Conservation (phyloP, 1,284 basidiomycete species). For the Fistulina hepatica region DNA sequence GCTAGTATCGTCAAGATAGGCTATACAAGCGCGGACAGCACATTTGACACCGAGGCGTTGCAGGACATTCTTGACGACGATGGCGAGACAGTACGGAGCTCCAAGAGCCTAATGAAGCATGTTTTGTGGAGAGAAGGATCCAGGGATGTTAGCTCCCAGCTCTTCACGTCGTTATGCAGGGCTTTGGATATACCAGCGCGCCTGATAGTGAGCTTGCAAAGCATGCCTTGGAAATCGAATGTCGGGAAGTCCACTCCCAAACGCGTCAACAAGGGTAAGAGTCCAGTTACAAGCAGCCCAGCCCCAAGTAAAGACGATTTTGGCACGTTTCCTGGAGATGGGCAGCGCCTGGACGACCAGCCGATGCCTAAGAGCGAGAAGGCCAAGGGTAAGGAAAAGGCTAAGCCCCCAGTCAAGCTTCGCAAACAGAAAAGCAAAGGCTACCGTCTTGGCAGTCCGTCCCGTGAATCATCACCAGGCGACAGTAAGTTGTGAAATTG, state of each 20-base stretch:
- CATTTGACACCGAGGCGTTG: slow-evolving; percentile 28
- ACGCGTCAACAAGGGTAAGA: slow-evolving; percentile 26
- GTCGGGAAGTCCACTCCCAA: slow-evolving; percentile 41
- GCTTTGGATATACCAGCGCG: slow-evolving; percentile 82
- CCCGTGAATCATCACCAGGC: slow-evolving; percentile 3
- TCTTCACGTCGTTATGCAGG: slow-evolving; percentile 87
- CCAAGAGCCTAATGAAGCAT: slow-evolving; percentile 86
- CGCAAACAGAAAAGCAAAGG: slow-evolving; percentile 43
- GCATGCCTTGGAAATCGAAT: slow-evolving; percentile 73
- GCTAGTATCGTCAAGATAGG: slow-evolving; percentile 29
- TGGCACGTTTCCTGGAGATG: slow-evolving; percentile 26
- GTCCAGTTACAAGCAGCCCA: slow-evolving; percentile 18
- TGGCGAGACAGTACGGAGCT: slow-evolving; percentile 60
- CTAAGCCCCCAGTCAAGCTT: slow-evolving; percentile 41
- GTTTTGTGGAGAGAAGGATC: slow-evolving; percentile 72
- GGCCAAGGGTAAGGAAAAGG: slow-evolving; percentile 44
- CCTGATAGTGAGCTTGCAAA: slow-evolving; percentile 84
- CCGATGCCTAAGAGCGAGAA: slow-evolving; percentile 31
- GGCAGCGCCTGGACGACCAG: slow-evolving; percentile 30
- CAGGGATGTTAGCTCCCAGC: slow-evolving; percentile 80
- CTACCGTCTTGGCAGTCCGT: slow-evolving; percentile 24
- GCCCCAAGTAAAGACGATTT: slow-evolving; percentile 13
- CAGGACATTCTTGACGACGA: slow-evolving; percentile 43
- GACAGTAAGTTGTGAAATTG: background rate
- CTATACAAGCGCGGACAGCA: slow-evolving; percentile 16